A percentile compares a stretch with the other conserved stretches of the same genome.
Evolutionary conservation across 179 eudicot species (phyloP).

Genomic region (Silene noctiflora): DNA sequence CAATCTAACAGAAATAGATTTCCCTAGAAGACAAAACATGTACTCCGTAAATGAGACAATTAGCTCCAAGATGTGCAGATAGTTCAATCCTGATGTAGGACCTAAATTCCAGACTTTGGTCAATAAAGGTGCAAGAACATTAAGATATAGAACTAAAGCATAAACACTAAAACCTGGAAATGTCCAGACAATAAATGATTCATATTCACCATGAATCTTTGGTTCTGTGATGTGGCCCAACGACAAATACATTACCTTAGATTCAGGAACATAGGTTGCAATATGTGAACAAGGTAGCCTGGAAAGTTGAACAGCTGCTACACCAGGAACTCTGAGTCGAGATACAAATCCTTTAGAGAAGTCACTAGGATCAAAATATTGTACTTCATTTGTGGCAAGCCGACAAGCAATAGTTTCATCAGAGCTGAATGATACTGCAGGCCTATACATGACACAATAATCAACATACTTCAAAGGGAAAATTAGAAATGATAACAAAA

Average conservation of each 20-base stretch:
- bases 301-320: constrained; percentile 79
- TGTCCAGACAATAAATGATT: constrained; percentile 8
- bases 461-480: background rate
- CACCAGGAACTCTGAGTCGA: constrained; percentile 72
- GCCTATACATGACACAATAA: constrained; percentile 47
- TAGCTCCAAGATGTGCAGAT: constrained; percentile 5
- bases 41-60: background rate
- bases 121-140: background rate
- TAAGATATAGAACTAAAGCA: background rate
- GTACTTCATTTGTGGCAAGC: constrained; percentile 84
- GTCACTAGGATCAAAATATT: constrained; percentile 63
- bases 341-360: constrained; percentile 72
- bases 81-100: background rate
- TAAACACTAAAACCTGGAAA: background rate
- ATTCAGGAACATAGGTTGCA: constrained; percentile 91
- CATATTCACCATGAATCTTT: constrained; percentile 3
- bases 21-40: background rate
- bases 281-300: constrained; percentile 71
- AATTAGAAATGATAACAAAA: background rate
- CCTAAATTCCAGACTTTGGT: constrained; percentile 2
- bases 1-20: background rate
- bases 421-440: constrained; percentile 59
- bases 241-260: constrained; percentile 52
- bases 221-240: constrained; percentile 3
- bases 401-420: constrained; percentile 84